Evolutionary conservation across 2,329 filamentous ascomycete species (phyloP).

Genomic region (Zasmidium angulare): DNA sequence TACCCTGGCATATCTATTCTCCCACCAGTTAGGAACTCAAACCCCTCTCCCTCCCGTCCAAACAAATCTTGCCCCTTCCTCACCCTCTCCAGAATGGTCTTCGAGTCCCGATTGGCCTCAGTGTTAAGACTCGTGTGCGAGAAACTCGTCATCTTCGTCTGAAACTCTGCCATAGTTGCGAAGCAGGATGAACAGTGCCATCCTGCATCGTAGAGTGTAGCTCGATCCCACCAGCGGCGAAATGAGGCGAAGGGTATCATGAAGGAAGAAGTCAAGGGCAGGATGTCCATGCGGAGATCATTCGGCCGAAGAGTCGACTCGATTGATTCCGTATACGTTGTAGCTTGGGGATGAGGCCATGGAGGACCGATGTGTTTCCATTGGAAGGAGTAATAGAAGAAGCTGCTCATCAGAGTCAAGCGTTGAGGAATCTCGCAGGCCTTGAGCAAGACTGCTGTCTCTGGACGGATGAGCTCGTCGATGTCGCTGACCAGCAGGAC

Average conservation of each 20-base stretch:
- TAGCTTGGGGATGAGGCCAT: slow-evolving; percentile 63
- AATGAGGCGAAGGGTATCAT: slow-evolving; percentile 39
- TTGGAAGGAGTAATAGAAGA: slow-evolving; percentile 33
- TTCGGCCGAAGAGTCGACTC: slow-evolving; percentile 52
- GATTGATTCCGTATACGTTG: slow-evolving; percentile 49
- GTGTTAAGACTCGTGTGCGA: slow-evolving; percentile 57
- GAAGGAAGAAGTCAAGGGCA: slow-evolving; percentile 45
- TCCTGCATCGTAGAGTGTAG: slow-evolving; percentile 49
- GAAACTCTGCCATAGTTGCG: slow-evolving; percentile 54
- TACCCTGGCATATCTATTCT: slow-evolving; percentile 55
- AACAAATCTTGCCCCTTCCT: slow-evolving; percentile 56
- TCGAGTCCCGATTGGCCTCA: slow-evolving; percentile 48
- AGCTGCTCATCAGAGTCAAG: slow-evolving; percentile 28
- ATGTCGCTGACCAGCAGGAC: slow-evolving; percentile 61
- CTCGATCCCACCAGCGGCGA: slow-evolving; percentile 40
- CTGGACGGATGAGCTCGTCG: slow-evolving; percentile 56
- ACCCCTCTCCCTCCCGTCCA: slow-evolving; percentile 52
- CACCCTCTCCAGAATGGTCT: slow-evolving; percentile 53
- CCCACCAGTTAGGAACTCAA: slow-evolving; percentile 42
- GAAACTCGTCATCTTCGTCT: slow-evolving; percentile 58
- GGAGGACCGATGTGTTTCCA: slow-evolving; percentile 32
- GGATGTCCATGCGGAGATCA: slow-evolving; percentile 51
- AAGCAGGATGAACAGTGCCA: slow-evolving; percentile 67
- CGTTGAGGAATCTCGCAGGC: slow-evolving; percentile 28
- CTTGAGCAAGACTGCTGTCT: slow-evolving; percentile 24